These are phyloP conservation scores for Fusarium lateritium DNA, from an alignment of 2,329 filamentous ascomycete genomes.

Conservation along the genomic window DNA sequence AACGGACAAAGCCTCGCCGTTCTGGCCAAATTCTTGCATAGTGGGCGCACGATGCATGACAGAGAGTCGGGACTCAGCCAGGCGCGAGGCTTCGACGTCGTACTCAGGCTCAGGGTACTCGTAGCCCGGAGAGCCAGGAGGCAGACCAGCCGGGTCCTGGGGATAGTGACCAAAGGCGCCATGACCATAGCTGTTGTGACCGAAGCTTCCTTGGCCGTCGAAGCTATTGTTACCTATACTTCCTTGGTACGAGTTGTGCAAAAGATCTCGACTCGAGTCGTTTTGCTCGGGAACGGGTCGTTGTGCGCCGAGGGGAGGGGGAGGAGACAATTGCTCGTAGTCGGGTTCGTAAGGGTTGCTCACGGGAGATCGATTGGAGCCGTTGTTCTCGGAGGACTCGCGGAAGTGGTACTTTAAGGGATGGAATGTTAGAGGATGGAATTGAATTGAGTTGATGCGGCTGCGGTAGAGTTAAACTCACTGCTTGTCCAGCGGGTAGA, in stretches of 20 bases:
- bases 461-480: conserved; percentile 29
- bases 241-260: conserved; percentile 35
- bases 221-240: conserved; percentile 16
- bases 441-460: neutral
- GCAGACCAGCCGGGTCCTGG: conserved; percentile 18
- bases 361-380: conserved; percentile 25
- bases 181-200: conserved; percentile 25
- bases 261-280: conserved; percentile 37
- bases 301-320: conserved; percentile 34
- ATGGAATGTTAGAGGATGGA: conserved; percentile 4
- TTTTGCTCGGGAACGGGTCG: conserved; percentile 36
- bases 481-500: conserved; percentile 42
- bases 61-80: conserved; percentile 35
- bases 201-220: conserved; percentile 14
- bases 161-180: conserved; percentile 37
- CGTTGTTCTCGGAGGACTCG: conserved; percentile 27
- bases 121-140: conserved; percentile 25
- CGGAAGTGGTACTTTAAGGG: conserved; percentile 39
- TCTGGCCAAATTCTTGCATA: conserved; percentile 35
- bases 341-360: conserved; percentile 39
- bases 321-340: conserved; percentile 29
- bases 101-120: conserved; percentile 37
- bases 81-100: conserved; percentile 37
- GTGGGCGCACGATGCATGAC: conserved; percentile 35
- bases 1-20: conserved; percentile 29